Conservation (phyloP, 805 yeast genomes). For the Metschnikowia gelsemii region DNA sequence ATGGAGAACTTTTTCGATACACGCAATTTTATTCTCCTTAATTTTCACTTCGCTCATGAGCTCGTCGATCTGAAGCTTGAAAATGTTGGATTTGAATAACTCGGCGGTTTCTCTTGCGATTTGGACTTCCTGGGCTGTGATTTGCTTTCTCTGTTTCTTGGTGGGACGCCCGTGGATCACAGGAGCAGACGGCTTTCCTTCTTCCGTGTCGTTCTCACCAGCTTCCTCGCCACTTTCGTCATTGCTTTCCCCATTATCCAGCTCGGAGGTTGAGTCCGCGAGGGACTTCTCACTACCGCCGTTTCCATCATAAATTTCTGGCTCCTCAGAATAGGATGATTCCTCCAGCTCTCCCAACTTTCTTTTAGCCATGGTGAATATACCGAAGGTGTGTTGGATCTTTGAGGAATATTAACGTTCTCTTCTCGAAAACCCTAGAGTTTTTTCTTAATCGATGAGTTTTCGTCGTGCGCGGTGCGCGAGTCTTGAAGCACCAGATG, state of each 20-base stretch:
- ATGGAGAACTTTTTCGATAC: slow-evolving; percentile 74
- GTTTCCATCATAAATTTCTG: neutral
- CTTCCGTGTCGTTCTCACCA: slow-evolving; percentile 7
- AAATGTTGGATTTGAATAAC: slow-evolving; percentile 89
- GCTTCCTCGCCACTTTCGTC: slow-evolving; percentile 17
- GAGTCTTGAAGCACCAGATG: no score
- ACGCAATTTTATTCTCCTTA: slow-evolving; percentile 63
- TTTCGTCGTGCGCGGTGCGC: slow-evolving; percentile 12
- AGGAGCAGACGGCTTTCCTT: slow-evolving; percentile 3
- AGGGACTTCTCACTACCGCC: neutral
- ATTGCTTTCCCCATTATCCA: slow-evolving; percentile 6
- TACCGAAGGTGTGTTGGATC: neutral
- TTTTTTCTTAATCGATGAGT: slow-evolving; percentile 8
- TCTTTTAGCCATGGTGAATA: slow-evolving; percentile 28
- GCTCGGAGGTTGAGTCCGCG: slow-evolving; percentile 10
- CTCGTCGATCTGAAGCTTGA: slow-evolving; percentile 93
- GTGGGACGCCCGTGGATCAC: slow-evolving; percentile 23
- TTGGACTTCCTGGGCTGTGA: slow-evolving; percentile 81
- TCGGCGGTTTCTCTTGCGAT: slow-evolving; percentile 93
- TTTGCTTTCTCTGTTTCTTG: slow-evolving; percentile 38
- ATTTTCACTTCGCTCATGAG: slow-evolving; percentile 75
- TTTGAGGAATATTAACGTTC: neutral
- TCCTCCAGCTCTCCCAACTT: slow-evolving; percentile 19
- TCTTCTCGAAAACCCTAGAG: no score
- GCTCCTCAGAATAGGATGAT: slow-evolving; percentile 1